Conservation (phyloP, 2,329 filamentous ascomycete species). For the Alternaria novae-zelandiae region DNA sequence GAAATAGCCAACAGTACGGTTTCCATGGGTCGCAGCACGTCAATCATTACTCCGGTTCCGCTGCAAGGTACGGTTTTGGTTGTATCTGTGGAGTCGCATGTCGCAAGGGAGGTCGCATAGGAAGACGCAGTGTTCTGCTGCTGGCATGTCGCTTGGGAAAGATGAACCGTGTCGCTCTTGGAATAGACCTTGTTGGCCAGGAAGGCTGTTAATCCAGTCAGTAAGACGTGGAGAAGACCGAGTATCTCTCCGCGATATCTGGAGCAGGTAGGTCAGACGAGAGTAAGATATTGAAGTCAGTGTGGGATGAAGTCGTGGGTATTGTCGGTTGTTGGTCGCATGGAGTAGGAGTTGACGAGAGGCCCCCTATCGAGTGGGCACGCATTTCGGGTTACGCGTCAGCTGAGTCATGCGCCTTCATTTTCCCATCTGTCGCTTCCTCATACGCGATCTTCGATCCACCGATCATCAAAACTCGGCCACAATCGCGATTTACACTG, state of each 20-base stretch:
- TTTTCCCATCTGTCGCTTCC: neutral
- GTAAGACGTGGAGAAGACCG: neutral
- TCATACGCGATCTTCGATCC: neutral
- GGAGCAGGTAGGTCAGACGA: neutral
- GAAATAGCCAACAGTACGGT: neutral
- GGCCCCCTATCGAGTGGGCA: neutral
- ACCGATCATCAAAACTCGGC: neutral
- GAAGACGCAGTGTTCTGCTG: neutral
- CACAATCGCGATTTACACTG: neutral
- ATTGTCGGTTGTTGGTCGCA: neutral
- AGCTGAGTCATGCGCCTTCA: slow-evolving; percentile 2
- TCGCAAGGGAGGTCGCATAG: neutral
- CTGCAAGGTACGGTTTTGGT: neutral
- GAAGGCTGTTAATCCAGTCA: neutral
- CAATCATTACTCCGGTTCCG: neutral
- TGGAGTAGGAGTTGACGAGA: neutral
- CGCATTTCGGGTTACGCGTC: slow-evolving; percentile 5
- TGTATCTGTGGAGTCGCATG: neutral
- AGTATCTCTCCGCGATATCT: neutral
- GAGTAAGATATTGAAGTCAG: neutral
- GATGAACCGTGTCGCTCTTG: neutral
- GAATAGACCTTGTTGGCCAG: neutral
- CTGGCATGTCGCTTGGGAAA: neutral
- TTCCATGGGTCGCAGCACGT: neutral
- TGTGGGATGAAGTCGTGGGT: neutral